A percentile compares a stretch with the other conserved stretches of the same genome.
phyloP scores from a whole-genome alignment of 257 asterid genomes.

The Asclepias syriaca region DNA sequence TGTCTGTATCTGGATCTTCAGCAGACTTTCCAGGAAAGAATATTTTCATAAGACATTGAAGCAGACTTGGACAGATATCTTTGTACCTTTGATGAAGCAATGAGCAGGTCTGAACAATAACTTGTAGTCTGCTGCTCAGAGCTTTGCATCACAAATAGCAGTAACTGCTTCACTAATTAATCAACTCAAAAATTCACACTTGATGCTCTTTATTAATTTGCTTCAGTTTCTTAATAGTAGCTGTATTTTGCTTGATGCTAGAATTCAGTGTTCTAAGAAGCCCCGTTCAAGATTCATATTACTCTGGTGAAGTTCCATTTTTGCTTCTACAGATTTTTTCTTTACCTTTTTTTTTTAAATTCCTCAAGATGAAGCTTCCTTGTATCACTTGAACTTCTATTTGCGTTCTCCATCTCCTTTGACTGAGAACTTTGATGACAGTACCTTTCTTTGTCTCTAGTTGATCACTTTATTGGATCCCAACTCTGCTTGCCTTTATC shows the following conservation, averaged over 20 bases:
- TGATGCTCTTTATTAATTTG: conserved; percentile 91
- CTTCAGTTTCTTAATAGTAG: conserved; percentile 89
- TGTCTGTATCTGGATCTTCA: conserved; percentile 79
- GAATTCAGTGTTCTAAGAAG: conserved; percentile 95
- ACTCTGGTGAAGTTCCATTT: conserved; percentile 62
- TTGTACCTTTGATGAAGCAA: conserved; percentile 95
- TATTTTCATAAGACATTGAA: conserved; percentile 86
- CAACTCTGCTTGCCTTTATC: conserved; percentile 36
- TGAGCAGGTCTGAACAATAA: conserved; percentile 97
- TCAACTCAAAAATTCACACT: conserved; percentile 85
- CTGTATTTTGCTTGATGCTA: conserved; percentile 94
- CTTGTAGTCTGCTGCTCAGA: conserved; percentile 84
- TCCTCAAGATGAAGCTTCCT: conserved; percentile 58
- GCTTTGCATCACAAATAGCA: conserved; percentile 94
- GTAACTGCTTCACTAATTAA: conserved; percentile 97
- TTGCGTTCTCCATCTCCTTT: conserved; percentile 34
- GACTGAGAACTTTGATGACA: conserved; percentile 42
- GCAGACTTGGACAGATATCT: conserved; percentile 86
- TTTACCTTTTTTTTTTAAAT: conserved; percentile 48
- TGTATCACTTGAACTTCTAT: conserved; percentile 40
- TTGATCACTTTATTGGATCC: conserved; percentile 31
- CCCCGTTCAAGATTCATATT: conserved; percentile 78
- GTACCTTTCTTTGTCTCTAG: conserved; percentile 42
- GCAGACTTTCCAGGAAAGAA: conserved; percentile 70
- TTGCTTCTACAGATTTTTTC: conserved; percentile 73